Percentiles rank a stretch among this genome's conserved stretches.
Evolutionary conservation across 2,329 filamentous ascomycete species (phyloP).

Genomic region (Leptographium lundbergii): DNA sequence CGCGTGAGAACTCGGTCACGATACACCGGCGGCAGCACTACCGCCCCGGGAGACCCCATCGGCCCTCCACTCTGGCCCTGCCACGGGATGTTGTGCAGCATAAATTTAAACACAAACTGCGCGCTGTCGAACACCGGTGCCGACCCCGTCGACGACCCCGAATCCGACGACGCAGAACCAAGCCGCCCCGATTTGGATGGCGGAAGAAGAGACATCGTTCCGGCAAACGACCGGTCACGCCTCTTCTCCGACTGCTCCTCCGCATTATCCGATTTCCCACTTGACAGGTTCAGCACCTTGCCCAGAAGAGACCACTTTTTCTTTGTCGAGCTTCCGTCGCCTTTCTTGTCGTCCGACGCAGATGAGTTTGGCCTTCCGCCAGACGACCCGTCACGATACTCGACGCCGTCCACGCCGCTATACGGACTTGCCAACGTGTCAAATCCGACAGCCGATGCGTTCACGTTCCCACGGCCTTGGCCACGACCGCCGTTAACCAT

Average conservation of each 20-base stretch:
- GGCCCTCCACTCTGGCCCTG: constrained; percentile 7
- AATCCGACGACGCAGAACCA: constrained; percentile 30
- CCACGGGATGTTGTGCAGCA: constrained; percentile 38
- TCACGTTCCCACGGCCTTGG: neutral
- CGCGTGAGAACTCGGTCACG: constrained; percentile 52
- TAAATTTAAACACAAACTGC: constrained; percentile 61
- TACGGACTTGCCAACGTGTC: constrained; percentile 7
- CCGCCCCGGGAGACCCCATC: constrained; percentile 26
- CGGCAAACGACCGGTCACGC: constrained; percentile 25
- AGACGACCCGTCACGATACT: constrained; percentile 7
- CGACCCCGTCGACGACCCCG: constrained; percentile 39
- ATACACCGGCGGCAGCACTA: constrained; percentile 34
- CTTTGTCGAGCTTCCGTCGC: constrained; percentile 22
- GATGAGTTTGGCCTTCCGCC: neutral
- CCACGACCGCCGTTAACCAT: constrained; percentile 4
- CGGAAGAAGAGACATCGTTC: constrained; percentile 14
- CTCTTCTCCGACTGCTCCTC: constrained; percentile 37
- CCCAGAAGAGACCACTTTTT: constrained; percentile 55
- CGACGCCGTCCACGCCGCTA: neutral
- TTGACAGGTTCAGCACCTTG: constrained; percentile 42
- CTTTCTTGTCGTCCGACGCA: constrained; percentile 10
- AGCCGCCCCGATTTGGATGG: constrained; percentile 24
- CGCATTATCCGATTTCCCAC: constrained; percentile 1
- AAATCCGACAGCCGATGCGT: neutral
- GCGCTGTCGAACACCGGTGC: constrained; percentile 41